These are phyloP conservation scores for Nothopassalora personata DNA, from an alignment of 2,329 filamentous ascomycete species.

Conservation along the genomic window DNA sequence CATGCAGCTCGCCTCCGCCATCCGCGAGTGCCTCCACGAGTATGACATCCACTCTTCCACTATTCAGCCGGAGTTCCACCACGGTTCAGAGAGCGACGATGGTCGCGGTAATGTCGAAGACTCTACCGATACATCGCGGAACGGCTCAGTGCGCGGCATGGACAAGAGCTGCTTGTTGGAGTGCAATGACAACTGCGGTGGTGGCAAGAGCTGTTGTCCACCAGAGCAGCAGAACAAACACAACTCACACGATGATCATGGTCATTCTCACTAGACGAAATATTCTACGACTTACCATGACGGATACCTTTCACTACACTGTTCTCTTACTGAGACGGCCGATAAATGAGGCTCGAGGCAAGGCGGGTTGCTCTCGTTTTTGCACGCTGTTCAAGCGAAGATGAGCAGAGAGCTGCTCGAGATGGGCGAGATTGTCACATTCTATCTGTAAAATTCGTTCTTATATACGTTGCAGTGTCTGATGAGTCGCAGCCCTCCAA, in stretches of 20 bases:
- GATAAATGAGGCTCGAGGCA: not conserved
- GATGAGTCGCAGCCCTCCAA: not conserved
- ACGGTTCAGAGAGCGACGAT: slow-evolving; percentile 32
- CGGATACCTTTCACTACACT: not conserved
- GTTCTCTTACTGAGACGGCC: not conserved
- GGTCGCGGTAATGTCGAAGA: slow-evolving; percentile 15
- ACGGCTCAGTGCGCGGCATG: slow-evolving; percentile 29
- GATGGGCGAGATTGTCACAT: not conserved
- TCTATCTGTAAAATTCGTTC: not conserved
- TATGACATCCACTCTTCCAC: slow-evolving; percentile 97
- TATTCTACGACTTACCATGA: not conserved
- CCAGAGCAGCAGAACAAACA: slow-evolving; percentile 22
- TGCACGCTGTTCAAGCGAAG: not conserved
- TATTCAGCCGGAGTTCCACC: slow-evolving; percentile 80
- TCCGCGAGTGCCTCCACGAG: slow-evolving; percentile 82
- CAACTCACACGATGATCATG: slow-evolving; percentile 11
- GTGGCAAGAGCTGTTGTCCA: slow-evolving; percentile 39
- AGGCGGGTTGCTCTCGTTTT: not conserved
- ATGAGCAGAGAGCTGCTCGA: not conserved
- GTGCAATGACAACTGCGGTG: slow-evolving; percentile 41
- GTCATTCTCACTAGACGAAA: slow-evolving; percentile 16
- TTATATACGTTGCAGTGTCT: not conserved
- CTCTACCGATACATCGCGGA: slow-evolving; percentile 24
- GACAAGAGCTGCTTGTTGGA: slow-evolving; percentile 40
- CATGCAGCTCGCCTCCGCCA: slow-evolving; percentile 80